Evolutionary conservation across 2,329 filamentous ascomycete genomes (phyloP).

Genomic region (Ilyonectria robusta): DNA sequence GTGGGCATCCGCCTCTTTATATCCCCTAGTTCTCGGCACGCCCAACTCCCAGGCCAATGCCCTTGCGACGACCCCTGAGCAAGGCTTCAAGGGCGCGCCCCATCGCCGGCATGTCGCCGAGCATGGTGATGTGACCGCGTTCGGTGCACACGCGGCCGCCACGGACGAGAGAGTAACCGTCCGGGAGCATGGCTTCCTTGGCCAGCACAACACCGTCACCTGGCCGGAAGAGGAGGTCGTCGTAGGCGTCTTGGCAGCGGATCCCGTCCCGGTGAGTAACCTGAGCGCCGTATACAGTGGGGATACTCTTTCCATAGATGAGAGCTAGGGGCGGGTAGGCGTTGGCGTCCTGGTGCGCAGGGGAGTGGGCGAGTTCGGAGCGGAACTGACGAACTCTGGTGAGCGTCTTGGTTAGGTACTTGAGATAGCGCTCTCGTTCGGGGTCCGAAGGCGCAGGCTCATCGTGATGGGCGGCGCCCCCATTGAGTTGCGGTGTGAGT

Average conservation of each 20-base stretch:
- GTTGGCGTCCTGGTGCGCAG: constrained; percentile 74
- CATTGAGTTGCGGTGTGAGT: constrained; percentile 47
- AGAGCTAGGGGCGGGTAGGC: constrained; percentile 85
- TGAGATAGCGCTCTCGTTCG: constrained; percentile 55
- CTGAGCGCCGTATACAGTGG: constrained; percentile 86
- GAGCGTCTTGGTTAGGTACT: constrained; percentile 84
- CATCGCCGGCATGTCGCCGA: constrained; percentile 88
- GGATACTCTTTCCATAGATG: constrained; percentile 88
- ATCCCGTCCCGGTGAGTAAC: constrained; percentile 83
- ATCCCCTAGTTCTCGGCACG: constrained; percentile 17
- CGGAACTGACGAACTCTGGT: constrained; percentile 82
- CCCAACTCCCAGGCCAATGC: constrained; percentile 75
- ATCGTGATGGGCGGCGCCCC: constrained; percentile 38
- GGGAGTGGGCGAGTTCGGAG: constrained; percentile 75
- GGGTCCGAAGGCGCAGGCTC: constrained; percentile 44
- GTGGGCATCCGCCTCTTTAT: constrained; percentile 22
- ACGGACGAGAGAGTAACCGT: constrained; percentile 81
- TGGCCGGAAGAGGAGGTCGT: constrained; percentile 87
- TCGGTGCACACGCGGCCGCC: constrained; percentile 85
- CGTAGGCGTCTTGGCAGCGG: constrained; percentile 82
- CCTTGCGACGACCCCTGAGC: constrained; percentile 75
- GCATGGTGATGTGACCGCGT: constrained; percentile 86
- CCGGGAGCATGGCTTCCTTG: constrained; percentile 86
- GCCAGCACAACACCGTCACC: constrained; percentile 93
- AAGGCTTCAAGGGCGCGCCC: constrained; percentile 81